Conservation (phyloP, 148 eudicot species). For the Suaeda aralocaspica region DNA sequence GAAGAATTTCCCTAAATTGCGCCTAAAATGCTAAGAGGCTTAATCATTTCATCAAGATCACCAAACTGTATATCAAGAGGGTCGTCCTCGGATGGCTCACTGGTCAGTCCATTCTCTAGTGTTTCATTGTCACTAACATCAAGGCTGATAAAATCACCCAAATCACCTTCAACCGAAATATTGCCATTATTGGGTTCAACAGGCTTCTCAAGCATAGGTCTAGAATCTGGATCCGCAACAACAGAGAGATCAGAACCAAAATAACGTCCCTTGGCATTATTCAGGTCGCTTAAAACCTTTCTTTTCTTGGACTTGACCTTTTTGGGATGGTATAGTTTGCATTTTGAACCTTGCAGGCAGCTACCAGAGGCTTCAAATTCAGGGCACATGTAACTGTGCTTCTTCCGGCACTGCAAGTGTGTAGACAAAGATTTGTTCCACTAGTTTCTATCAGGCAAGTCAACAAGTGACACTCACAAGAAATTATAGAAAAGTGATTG, state of each 20-base stretch:
- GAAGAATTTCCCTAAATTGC: not conserved
- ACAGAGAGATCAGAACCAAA: slow-evolving; percentile 46
- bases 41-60: slow-evolving; percentile 40
- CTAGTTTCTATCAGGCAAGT: slow-evolving; percentile 32
- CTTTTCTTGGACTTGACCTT: slow-evolving; percentile 45
- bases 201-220: slow-evolving; percentile 27
- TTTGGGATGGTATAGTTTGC: slow-evolving; percentile 97
- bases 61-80: slow-evolving; percentile 18
- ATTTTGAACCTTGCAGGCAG: slow-evolving; percentile 71
- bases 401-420: slow-evolving; percentile 93
- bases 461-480: slow-evolving; percentile 18
- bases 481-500: not conserved
- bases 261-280: slow-evolving; percentile 63
- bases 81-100: slow-evolving; percentile 25
- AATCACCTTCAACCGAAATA: slow-evolving; percentile 32
- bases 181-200: slow-evolving; percentile 29
- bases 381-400: slow-evolving; percentile 92
- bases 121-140: slow-evolving; percentile 46
- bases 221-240: slow-evolving; percentile 24
- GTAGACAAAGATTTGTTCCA: slow-evolving; percentile 43
- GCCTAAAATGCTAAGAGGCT: slow-evolving; percentile 42
- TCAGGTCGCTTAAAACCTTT: slow-evolving; percentile 39
- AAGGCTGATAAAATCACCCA: slow-evolving; percentile 61
- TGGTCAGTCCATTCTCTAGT: slow-evolving; percentile 19
- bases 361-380: slow-evolving; percentile 68